Evolutionary conservation across 2,329 filamentous ascomycete genomes (phyloP).

Genomic region (Pseudogymnoascus pannorum): DNA sequence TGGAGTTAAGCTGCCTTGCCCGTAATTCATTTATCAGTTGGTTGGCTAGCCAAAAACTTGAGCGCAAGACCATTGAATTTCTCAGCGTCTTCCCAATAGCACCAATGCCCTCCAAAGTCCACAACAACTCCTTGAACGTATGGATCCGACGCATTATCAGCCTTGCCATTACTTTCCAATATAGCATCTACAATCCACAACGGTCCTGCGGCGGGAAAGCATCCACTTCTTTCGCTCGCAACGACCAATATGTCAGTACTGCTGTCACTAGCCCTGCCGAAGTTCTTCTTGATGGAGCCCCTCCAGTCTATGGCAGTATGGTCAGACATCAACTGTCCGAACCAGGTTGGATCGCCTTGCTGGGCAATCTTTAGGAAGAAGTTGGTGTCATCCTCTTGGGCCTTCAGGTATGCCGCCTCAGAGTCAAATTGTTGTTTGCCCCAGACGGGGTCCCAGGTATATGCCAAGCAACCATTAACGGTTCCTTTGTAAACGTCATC

Average conservation of each 20-base stretch:
- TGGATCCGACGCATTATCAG: conserved; percentile 12
- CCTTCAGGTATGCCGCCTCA: not conserved
- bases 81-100: conserved; percentile 27
- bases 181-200: conserved; percentile 25
- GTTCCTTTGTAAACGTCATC: conserved; percentile 24
- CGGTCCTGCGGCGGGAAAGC: conserved; percentile 26
- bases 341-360: conserved; percentile 24
- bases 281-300: conserved; percentile 21
- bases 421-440: conserved; percentile 12
- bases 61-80: conserved; percentile 22
- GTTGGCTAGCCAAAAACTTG: conserved; percentile 17
- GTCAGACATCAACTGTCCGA: conserved; percentile 28
- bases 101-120: conserved; percentile 29
- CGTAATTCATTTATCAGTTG: not conserved
- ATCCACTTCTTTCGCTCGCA: conserved; percentile 27
- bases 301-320: conserved; percentile 28
- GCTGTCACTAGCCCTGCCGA: conserved; percentile 17
- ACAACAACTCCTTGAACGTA: conserved; percentile 19
- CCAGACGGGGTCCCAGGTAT: conserved; percentile 17
- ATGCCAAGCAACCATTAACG: conserved; percentile 25
- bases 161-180: conserved; percentile 14
- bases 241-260: conserved; percentile 24
- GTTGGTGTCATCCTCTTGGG: conserved; percentile 18
- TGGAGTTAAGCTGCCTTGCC: not conserved
- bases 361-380: conserved; percentile 27